Percentiles rank a stretch among this genome's conserved stretches.
Evolutionary conservation across 2,329 filamentous ascomycete species (phyloP).

Genomic region (Fusarium aywerte): DNA sequence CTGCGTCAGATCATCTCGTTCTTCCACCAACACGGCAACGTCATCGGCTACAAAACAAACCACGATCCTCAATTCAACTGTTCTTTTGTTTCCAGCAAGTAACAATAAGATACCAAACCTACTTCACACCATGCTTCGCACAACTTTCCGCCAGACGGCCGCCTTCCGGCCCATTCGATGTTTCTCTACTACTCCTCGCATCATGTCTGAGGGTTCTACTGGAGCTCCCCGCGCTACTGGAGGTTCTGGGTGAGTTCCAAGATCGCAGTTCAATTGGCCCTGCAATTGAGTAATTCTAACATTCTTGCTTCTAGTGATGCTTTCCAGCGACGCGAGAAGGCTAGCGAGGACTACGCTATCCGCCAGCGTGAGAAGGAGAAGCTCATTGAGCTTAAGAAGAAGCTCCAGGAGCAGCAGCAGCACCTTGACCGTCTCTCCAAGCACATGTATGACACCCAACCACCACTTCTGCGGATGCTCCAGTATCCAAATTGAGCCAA

Average conservation of each 20-base stretch:
- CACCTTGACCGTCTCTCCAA: slow-evolving; percentile 87
- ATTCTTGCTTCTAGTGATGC: slow-evolving; percentile 71
- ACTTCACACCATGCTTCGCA: slow-evolving; percentile 70
- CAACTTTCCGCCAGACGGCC: slow-evolving; percentile 66
- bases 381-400: slow-evolving; percentile 79
- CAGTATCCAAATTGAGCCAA: not conserved
- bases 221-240: slow-evolving; percentile 67
- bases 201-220: slow-evolving; percentile 77
- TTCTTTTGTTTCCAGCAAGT: slow-evolving; percentile 21
- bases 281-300: slow-evolving; percentile 11
- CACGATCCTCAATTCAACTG: slow-evolving; percentile 18
- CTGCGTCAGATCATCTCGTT: slow-evolving; percentile 44
- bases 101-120: slow-evolving; percentile 11
- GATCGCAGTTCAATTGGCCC: slow-evolving; percentile 17
- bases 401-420: slow-evolving; percentile 79
- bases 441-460: slow-evolving; percentile 75
- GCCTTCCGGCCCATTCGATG: slow-evolving; percentile 65
- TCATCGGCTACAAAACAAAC: slow-evolving; percentile 43
- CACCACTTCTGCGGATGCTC: slow-evolving; percentile 3
- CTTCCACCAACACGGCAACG: slow-evolving; percentile 39
- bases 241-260: slow-evolving; percentile 61
- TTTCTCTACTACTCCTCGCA: slow-evolving; percentile 71
- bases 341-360: slow-evolving; percentile 86
- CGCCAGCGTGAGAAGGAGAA: slow-evolving; percentile 90
- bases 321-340: slow-evolving; percentile 92